These are phyloP conservation scores for Saccharomyces hybrid DNA, from an alignment of 1,139 yeast genomes.

Conservation along the genomic window DNA sequence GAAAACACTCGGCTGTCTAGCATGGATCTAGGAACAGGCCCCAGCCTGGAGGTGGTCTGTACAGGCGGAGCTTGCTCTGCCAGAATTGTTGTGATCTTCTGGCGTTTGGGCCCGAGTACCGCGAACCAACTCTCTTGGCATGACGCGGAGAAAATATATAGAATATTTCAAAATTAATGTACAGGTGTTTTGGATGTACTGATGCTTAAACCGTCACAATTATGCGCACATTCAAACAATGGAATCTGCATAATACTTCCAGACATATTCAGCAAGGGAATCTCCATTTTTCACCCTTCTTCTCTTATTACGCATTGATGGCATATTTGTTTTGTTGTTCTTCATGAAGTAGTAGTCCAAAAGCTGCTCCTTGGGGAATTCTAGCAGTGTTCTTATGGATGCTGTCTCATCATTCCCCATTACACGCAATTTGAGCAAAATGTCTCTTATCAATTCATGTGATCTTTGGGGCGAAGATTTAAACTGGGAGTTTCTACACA, in stretches of 20 bases:
- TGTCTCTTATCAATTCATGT: conserved; percentile 19
- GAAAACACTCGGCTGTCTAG: background rate
- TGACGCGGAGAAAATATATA: background rate
- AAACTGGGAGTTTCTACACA: conserved; percentile 24
- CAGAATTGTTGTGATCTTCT: background rate
- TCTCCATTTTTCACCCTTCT: conserved; percentile 14
- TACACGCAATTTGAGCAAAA: conserved; percentile 20
- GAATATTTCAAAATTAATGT: background rate
- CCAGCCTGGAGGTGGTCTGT: background rate
- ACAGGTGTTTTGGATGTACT: background rate
- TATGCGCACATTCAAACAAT: background rate
- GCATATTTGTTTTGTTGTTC: conserved; percentile 3
- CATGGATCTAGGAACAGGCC: background rate
- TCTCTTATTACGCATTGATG: conserved; percentile 1
- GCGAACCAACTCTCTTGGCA: background rate
- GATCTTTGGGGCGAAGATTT: conserved; percentile 13
- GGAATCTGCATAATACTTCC: conserved; percentile 22
- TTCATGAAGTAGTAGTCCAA: conserved; percentile 2
- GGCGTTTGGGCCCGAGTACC: background rate
- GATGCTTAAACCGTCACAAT: background rate
- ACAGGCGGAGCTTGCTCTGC: background rate
- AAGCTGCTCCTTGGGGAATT: conserved; percentile 13
- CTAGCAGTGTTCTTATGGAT: conserved; percentile 10
- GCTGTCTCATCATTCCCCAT: conserved; percentile 12
- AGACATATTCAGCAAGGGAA: conserved; percentile 21